Percentiles rank a stretch among this genome's conserved stretches.
These are phyloP conservation scores for Phytophthora colocasiae DNA, from an alignment of 352 stramenopile species.

Conservation along the genomic window DNA sequence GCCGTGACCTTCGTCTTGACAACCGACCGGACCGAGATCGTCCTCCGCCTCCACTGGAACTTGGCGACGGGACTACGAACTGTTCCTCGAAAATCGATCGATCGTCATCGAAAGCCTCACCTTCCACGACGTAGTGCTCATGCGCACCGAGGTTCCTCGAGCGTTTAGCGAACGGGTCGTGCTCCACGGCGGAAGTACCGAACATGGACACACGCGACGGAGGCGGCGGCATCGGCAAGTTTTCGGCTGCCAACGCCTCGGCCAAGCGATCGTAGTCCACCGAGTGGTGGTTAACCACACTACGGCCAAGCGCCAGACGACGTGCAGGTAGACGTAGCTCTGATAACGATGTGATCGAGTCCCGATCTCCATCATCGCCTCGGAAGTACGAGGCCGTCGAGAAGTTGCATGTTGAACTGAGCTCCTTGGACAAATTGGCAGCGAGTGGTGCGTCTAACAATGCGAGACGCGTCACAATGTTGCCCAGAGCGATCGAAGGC, in stretches of 20 bases:
- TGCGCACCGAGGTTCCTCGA: conserved; percentile 54
- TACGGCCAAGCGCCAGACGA: conserved; percentile 54
- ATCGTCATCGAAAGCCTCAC: conserved; percentile 41
- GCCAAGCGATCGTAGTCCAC: conserved; percentile 61
- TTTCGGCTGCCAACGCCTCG: conserved; percentile 43
- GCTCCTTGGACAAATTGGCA: conserved; percentile 46
- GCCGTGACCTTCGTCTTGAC: conserved; percentile 32
- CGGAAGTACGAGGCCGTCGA: conserved; percentile 63
- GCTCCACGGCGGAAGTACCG: conserved; percentile 52
- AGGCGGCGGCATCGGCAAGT: conserved; percentile 53
- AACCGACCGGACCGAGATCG: conserved; percentile 13
- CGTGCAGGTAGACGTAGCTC: conserved; percentile 48
- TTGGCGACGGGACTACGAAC: conserved; percentile 33
- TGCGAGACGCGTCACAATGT: conserved; percentile 66
- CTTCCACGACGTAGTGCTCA: conserved; percentile 69
- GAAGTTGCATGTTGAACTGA: conserved; percentile 47
- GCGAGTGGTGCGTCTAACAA: conserved; percentile 53
- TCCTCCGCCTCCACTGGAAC: conserved; percentile 22
- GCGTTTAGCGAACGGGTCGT: conserved; percentile 63
- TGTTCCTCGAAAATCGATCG: conserved; percentile 40
- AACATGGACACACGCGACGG: conserved; percentile 76
- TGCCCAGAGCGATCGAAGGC: conserved; percentile 69
- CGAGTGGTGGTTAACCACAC: conserved; percentile 71
- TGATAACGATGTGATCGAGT: conserved; percentile 51
- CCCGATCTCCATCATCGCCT: conserved; percentile 38